phyloP scores from a whole-genome alignment of 176 grass and related monocot genomes.

The Coix lacrymajobi region DNA sequence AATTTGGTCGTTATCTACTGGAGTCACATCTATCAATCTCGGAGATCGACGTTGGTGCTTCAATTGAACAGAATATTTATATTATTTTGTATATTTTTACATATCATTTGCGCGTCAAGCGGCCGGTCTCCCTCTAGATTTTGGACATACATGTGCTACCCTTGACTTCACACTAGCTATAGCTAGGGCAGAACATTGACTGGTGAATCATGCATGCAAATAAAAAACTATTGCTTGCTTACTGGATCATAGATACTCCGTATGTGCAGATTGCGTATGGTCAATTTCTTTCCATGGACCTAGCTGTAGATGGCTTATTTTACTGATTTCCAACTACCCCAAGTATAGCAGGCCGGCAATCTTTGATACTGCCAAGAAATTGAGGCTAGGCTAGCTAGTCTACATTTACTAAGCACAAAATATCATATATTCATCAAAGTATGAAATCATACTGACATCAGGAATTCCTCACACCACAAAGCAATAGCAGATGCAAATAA shows the following conservation, averaged over 20 bases:
- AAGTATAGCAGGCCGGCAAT: not conserved
- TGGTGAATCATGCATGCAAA: constrained; percentile 10
- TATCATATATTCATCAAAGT: not conserved
- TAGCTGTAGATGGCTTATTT: not conserved
- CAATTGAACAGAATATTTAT: not conserved
- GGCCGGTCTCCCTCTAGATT: constrained; percentile 17
- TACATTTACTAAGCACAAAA: not conserved
- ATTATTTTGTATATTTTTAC: constrained; percentile 1
- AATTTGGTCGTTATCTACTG: not conserved
- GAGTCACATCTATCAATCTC: constrained; percentile 27
- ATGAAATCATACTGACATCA: not conserved
- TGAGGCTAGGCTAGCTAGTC: not conserved
- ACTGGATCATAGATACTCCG: not conserved
- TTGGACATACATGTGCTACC: constrained; percentile 16
- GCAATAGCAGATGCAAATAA: not conserved
- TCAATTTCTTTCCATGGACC: constrained; percentile 7
- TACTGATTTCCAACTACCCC: not conserved
- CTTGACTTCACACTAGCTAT: constrained; percentile 38
- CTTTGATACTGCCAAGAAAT: not conserved
- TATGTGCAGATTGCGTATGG: not conserved
- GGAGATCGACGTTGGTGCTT: not conserved
- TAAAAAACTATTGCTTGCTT: constrained; percentile 31
- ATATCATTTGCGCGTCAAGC: constrained; percentile 4
- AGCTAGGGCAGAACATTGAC: constrained; percentile 8
- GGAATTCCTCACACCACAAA: not conserved